Evolutionary conservation across 768 basidiomycete species (phyloP), one percentile per base, ranked within the genome.

Genomic region (Amanita molliuscula): DNA sequence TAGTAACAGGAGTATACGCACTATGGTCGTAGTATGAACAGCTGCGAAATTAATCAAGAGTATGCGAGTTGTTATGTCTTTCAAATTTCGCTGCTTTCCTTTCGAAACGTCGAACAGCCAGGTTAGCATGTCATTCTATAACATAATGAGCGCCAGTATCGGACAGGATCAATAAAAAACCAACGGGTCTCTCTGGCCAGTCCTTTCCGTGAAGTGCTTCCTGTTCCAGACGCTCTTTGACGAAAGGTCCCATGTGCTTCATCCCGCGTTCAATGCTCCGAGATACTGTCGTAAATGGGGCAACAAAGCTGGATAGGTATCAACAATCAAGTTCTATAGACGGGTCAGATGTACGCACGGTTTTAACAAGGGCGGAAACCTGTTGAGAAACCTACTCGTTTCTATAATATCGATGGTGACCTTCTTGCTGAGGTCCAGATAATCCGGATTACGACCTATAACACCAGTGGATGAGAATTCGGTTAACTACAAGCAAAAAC

Each of bases 101-200:
- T 71, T 70, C 5, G 58, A 61, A 35, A 37, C n/a, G 7, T 73
- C 73, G 36, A 76, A 62, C 6, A 76, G 58, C 74, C 74, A 79
- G 15, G 67, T 62, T 0, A 78, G 61, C 18, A 76, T 50, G 49
- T 77, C 75, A 44, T 69, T 67, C 76, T 75, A 16, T 43, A 2
- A 13, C 26, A 8, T 18, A 29, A 20, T 47, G 15, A 54, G 28
- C 8, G 6, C 9, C 11, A 20, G 2, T 1, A 28, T 9, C 15
- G 25, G 4, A 46, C 11, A 16, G 26, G 47, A 29, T 18, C 10
- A 28, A 25, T 2, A 26, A n/a, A 35, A n/a, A 4, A 36, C 56
- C 20, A 29, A 66, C 65, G 21, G 67, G 67, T 54, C 62, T 67
- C 0, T 56, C 64, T 11, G 56, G 53, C 58, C 61, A 65, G 28